Evolutionary conservation across 345 rosid species (phyloP).

Genomic region (Combretum micranthum): DNA sequence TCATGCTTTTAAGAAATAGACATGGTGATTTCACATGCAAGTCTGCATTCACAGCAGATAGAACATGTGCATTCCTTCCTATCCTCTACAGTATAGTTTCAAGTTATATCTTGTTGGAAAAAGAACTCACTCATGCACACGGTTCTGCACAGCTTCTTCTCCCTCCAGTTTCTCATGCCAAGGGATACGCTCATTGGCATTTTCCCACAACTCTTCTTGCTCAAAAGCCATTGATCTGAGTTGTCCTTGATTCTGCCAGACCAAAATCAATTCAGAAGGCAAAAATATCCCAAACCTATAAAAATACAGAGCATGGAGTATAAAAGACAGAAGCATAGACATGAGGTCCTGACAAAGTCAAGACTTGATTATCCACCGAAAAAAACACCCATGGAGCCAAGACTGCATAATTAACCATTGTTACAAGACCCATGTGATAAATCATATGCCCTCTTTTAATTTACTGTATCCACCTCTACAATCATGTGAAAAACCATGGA

Average conservation of each 20-base stretch:
- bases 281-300: constrained; percentile 1
- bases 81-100: no score
- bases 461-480: no score
- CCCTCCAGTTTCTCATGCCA: constrained; percentile 98
- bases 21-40: no score
- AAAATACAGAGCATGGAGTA: neutral
- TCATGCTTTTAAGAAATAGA: no score
- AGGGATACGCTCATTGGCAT: constrained; percentile 78
- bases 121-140: constrained; percentile 81
- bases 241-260: constrained; percentile 56
- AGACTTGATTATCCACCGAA: no score
- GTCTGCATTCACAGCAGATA: neutral
- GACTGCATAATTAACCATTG: no score
- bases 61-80: constrained; percentile 6
- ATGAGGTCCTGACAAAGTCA: neutral
- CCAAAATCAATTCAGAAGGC: constrained; percentile 10
- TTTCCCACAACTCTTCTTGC: constrained; percentile 82
- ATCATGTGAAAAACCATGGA: no score
- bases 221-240: constrained; percentile 77
- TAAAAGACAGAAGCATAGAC: constrained; percentile 4
- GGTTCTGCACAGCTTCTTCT: constrained; percentile 90
- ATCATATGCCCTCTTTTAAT: no score
- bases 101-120: constrained; percentile 6
- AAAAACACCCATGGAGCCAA: no score
- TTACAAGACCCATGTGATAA: no score